Base-by-base conservation (phyloP, 768 basidiomycete species). In the Hortiboletus flavorubellus region DNA sequence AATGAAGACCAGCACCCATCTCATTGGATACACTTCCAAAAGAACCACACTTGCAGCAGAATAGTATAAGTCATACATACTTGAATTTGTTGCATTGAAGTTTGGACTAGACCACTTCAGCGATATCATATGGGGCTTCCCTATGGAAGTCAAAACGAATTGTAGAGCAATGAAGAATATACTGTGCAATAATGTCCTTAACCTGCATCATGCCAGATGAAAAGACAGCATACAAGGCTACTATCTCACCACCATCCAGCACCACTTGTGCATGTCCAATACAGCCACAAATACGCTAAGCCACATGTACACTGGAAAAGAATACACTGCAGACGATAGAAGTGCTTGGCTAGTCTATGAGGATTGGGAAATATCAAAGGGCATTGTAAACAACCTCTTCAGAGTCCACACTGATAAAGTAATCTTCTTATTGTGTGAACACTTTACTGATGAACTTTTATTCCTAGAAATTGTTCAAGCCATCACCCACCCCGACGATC, bases 201-300 rank as follows among this genome's bases (percentile, higher is more conserved):
- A 12, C 21, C 46, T 55, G 1, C 59, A 56, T 0, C 71, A 73
- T 53, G 58, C 63, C 0, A 31, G 65, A 8, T 74, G 70, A 71
- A 30, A 53, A 3, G 70, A 74, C 18, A 56, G 68, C 18, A 66
- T 26, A 26, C 26, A 26, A 26, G 26, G 26, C 26, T 26, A 26
- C 26, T 5, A 26, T 5, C 26, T 73, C 34, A 49, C 54, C 0
- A 39, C 18, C 0, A 41, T 61, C 1, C 11, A 49, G 10, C 72
- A 73, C 45, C 18, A 53, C 4, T 59, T 64, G 0, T 67, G 70
- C 0, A 44, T 15, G 15, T 42, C 57, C 4, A 73, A 72, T 33
- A 33, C 54, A 2, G 67, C 69, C 0, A 69, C 68, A 18, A 72
- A 75, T 46, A 67, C 67, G 0, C 41, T 76, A 7, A 75, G 72